Evolutionary conservation across 306 rosid genomes (phyloP).

Genomic region (Mucuna pruriens): DNA sequence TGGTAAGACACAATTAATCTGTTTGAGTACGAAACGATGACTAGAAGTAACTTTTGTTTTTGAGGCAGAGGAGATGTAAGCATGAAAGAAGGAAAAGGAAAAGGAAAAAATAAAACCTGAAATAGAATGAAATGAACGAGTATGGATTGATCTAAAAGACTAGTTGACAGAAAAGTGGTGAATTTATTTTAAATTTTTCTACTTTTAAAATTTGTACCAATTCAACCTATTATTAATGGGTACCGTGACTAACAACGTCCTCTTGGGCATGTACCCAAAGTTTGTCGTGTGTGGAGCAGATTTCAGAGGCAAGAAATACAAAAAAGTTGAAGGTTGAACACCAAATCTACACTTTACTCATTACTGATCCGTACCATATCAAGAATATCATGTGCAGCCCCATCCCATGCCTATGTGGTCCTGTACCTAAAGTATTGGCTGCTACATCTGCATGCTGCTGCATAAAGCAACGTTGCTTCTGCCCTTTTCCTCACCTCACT

Average conservation of each 20-base stretch:
- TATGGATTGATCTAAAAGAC: not conserved
- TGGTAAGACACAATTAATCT: not conserved
- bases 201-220: not conserved
- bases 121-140: not conserved
- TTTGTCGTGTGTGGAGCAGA: conserved; percentile 11
- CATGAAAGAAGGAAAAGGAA: not conserved
- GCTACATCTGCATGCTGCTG: conserved; percentile 15
- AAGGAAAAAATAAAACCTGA: not conserved
- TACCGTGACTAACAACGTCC: not conserved
- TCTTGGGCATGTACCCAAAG: conserved; percentile 3
- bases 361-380: conserved; percentile 33
- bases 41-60: not conserved
- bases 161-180: not conserved
- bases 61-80: not conserved
- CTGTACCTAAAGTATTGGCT: not conserved
- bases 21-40: not conserved
- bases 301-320: not conserved
- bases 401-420: conserved; percentile 33
- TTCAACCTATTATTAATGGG: not conserved
- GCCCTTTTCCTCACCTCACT: conserved; percentile 31
- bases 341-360: conserved; percentile 38
- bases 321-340: not conserved
- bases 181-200: not conserved
- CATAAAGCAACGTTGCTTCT: conserved; percentile 38
- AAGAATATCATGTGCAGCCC: conserved; percentile 38